Evolutionary conservation across 192 early-diverging fungal species (phyloP).

Genomic region (Coemansia sp.): DNA sequence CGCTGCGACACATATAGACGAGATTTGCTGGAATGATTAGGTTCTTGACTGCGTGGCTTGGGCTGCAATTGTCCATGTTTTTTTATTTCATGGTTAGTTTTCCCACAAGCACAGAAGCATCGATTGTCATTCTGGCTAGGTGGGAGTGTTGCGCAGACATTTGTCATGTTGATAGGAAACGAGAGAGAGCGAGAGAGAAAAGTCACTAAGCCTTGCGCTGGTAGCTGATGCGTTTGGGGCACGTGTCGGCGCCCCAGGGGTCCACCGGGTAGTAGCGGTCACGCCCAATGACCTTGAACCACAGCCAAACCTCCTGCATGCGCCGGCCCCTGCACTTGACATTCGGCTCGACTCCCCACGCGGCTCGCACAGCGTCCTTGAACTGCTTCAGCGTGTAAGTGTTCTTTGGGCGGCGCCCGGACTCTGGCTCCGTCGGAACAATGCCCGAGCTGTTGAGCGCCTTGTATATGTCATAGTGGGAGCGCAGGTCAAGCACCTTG

Average conservation of each 20-base stretch:
- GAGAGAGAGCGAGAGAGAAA: neutral
- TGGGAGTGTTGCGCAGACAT: no score
- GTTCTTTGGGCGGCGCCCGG: constrained; percentile 43
- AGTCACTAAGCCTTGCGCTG: constrained; percentile 22
- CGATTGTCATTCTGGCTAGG: no score
- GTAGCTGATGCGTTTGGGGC: constrained; percentile 37
- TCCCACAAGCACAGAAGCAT: no score
- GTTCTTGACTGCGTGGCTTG: no score
- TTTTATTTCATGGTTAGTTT: no score
- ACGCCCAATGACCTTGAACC: constrained; percentile 53
- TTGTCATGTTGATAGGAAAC: no score
- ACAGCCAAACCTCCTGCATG: constrained; percentile 48
- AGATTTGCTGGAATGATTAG: neutral
- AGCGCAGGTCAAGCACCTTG: constrained; percentile 55
- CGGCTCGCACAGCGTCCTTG: constrained; percentile 30
- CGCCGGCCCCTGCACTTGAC: constrained; percentile 38
- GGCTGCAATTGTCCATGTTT: no score
- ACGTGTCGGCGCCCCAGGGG: constrained; percentile 42
- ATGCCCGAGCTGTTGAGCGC: constrained; percentile 53
- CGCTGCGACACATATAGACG: no score
- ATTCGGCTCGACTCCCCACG: constrained; percentile 51
- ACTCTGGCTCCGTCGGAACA: constrained; percentile 43
- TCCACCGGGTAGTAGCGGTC: constrained; percentile 46
- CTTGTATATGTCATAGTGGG: constrained; percentile 57
- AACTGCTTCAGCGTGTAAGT: constrained; percentile 43